A percentile compares a stretch with the other conserved stretches of the same genome.
Conservation (phyloP, 768 basidiomycete genomes). For the Calocera cornea region DNA sequence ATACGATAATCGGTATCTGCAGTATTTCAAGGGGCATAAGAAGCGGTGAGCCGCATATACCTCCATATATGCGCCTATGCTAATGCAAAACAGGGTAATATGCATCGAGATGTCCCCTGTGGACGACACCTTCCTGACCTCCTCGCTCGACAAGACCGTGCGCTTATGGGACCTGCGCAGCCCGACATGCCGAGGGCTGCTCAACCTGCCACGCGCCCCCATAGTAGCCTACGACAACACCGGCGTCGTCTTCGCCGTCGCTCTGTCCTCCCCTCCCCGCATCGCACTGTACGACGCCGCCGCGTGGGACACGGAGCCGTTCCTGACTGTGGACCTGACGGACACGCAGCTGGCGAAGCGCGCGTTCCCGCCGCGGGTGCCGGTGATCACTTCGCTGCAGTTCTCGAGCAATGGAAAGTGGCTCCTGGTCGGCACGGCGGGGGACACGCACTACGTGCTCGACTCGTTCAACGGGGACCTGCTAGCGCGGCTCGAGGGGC, state of each 20-base stretch:
- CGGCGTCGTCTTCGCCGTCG: constrained; percentile 77
- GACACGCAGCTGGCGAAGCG: constrained; percentile 64
- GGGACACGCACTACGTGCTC: constrained; percentile 81
- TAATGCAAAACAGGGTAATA: constrained; percentile 40
- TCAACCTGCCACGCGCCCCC: constrained; percentile 48
- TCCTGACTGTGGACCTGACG: constrained; percentile 66
- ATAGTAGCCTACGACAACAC: constrained; percentile 73
- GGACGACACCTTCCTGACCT: constrained; percentile 93
- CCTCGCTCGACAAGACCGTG: constrained; percentile 85
- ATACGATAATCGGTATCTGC: constrained; percentile 91
- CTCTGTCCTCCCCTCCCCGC: constrained; percentile 64
- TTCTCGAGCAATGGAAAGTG: constrained; percentile 88
- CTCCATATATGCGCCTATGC: neutral
- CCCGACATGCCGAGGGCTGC: constrained; percentile 55
- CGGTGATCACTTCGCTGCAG: constrained; percentile 78
- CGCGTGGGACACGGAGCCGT: constrained; percentile 85
- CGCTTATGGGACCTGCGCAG: constrained; percentile 89
- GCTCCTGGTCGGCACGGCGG: constrained; percentile 83
- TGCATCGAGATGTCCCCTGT: constrained; percentile 85
- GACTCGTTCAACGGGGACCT: constrained; percentile 81
- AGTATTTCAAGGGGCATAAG: constrained; percentile 93
- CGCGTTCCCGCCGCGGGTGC: constrained; percentile 74
- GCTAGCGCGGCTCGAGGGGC: constrained; percentile 74
- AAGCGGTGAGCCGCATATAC: constrained; percentile 30
- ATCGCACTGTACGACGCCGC: constrained; percentile 76